phyloP scores from a whole-genome alignment of 495 filamentous ascomycete genomes.

The Penicillium maclennaniae region DNA sequence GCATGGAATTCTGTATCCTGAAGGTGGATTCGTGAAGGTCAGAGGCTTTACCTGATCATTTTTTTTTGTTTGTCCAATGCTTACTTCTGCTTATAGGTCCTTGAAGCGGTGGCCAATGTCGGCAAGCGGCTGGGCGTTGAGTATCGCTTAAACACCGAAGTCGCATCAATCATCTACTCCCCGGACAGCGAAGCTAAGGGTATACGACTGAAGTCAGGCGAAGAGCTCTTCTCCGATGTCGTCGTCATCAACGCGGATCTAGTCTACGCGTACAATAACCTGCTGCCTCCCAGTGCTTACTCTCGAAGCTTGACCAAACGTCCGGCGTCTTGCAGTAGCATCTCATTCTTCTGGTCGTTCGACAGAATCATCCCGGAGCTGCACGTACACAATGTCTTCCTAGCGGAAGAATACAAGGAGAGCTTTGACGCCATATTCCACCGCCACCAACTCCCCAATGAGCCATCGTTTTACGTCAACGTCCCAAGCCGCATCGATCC shows the following conservation, averaged over 20 bases:
- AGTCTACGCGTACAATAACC: slow-evolving; percentile 65
- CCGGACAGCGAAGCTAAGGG: slow-evolving; percentile 48
- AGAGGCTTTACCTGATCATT: not conserved
- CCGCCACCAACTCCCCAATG: slow-evolving; percentile 53
- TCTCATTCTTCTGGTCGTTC: slow-evolving; percentile 73
- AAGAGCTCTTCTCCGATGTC: slow-evolving; percentile 52
- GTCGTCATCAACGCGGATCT: slow-evolving; percentile 67
- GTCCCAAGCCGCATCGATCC: slow-evolving; percentile 63
- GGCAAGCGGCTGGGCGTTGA: slow-evolving; percentile 53
- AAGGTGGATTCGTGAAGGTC: slow-evolving; percentile 57
- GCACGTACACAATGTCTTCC: slow-evolving; percentile 69
- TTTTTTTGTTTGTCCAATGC: no score
- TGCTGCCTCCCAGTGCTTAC: slow-evolving; percentile 49
- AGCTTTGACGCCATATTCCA: slow-evolving; percentile 71
- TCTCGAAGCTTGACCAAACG: slow-evolving; percentile 44
- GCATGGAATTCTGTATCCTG: slow-evolving; percentile 71
- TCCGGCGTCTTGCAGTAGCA: slow-evolving; percentile 60
- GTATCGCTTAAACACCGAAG: slow-evolving; percentile 52
- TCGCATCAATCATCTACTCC: slow-evolving; percentile 45
- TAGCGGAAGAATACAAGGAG: slow-evolving; percentile 63
- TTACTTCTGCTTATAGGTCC: slow-evolving; percentile 27
- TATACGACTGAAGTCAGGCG: slow-evolving; percentile 49
- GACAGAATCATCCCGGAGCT: slow-evolving; percentile 52
- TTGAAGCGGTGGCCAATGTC: slow-evolving; percentile 53
- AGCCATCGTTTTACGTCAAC: slow-evolving; percentile 72